Evolutionary conservation across 2,329 filamentous ascomycete genomes (phyloP), one percentile per base, ranked within the genome.

Genomic region (Phyllosticta citriasiana): DNA sequence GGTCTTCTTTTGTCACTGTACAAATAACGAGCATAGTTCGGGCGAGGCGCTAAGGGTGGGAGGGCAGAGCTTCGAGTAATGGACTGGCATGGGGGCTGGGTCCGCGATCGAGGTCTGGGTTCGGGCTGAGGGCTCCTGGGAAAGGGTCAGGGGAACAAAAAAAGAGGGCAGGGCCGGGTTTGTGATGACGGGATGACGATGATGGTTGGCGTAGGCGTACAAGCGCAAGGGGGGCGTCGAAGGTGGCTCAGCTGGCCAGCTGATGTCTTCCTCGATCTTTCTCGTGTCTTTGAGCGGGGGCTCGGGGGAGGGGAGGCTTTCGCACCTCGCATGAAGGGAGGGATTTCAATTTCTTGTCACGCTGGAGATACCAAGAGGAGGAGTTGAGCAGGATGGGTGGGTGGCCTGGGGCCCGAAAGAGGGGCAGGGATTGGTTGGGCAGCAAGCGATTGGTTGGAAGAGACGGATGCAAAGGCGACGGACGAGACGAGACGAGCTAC

Each of bases 401-500:
- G 59, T 27, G 54, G 53, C 35, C 53, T 47, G 40, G 40, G 35
- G 35, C 35, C 35, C 53, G 55, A 53, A 40, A 24, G 53, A 35
- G 54, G 35, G 59, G 59, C 54, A 47, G 59, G 56, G 59, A 56
- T 60, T 47, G 40, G 59, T 60, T 60, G 59, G 59, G 59, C 59
- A 60, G 59, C 59, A 57, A 60, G 59, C 59, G 59, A 60, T 60
- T 60, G 57, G 57, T 55, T 55, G 57, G 52, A 55, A 47, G 57
- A 60, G 40, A n/a, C 40, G 16, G 40, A 47, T n/a, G 40, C 40
- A 47, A 47, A 47, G 14, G 40, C 40, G 40, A 47, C 40, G 40
- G 40, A 60, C 57, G 57, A 53, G 57, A 60, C 57, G 57, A 60
- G 57, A 60, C 57, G 50, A 59, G 51, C 57, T 60, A 55, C 57